Evolutionary conservation across 768 basidiomycete genomes (phyloP), one percentile per base, ranked within the genome.

Genomic region (Phaffia australis): DNA sequence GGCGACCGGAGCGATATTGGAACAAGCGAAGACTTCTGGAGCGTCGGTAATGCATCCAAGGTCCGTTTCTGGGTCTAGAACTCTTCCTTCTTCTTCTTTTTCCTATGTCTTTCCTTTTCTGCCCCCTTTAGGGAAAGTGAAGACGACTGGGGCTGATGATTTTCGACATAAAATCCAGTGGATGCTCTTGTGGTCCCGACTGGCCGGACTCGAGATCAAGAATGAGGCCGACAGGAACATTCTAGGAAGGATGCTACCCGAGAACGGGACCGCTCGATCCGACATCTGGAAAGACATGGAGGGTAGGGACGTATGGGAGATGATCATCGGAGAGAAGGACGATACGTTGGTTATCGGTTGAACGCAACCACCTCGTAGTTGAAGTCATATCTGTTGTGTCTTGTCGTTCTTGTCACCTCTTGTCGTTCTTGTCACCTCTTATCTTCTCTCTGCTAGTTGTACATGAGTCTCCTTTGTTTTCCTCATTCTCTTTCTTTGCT

Each of bases 231-330:
- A 49, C 11, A 56, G 21, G 48, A n/a, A 55, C 21, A 47, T 51
- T 51, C 32, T 42, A 54, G 57, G 8, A 29, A 2, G 35, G 48
- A 23, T 63, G 55, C 30, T 18, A n/a, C n/a, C 35, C 47, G n/a
- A 61, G 52, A 48, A 50, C 19, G 66, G 47, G 5, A 42, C 42
- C 15, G 30, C 25, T 0, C 55, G 49, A 56, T 55, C 3, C 6
- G 19, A 56, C 8, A 25, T 55, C 1, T 69, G 67, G 67, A 48
- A 60, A 32, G 58, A 55, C 7, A 47, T 69, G 25, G 67, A 69
- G 46, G 56, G 56, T 3, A 32, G 67, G 50, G 49, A 63, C 49
- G 67, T 69, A 11, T 69, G 67, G 67, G 67, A 69, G 63, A 51
- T 49, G 2, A 32, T 69, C 27, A 27, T 25, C 11, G 67, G 67